A percentile compares a stretch with the other conserved stretches of the same genome.
Conservation (phyloP, 306 rosid genomes). For the Glycyrrhiza uralensis region DNA sequence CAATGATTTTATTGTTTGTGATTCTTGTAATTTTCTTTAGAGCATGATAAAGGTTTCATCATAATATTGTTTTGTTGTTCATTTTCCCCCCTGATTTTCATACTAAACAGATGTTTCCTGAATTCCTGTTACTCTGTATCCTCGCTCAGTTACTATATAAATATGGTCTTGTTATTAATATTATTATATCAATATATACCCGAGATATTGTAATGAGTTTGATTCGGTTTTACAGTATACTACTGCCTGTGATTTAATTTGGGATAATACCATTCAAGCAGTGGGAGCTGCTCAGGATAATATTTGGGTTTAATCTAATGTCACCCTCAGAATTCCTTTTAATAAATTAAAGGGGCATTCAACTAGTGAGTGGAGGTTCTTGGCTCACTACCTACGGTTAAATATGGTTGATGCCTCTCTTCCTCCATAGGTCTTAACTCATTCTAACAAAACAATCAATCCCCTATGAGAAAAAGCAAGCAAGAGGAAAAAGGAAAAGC, state of each 20-base stretch:
- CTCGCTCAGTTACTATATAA: background rate
- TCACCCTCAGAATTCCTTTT: slow-evolving; percentile 24
- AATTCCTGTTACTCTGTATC: background rate
- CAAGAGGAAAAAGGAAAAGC: slow-evolving; percentile 24
- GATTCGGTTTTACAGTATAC: background rate
- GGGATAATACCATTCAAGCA: too few relatives aligned
- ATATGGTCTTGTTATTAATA: background rate
- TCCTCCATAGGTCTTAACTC: slow-evolving; percentile 13
- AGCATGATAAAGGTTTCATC: slow-evolving; percentile 9
- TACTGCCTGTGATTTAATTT: background rate
- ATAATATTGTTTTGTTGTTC: background rate
- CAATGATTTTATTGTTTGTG: slow-evolving; percentile 1
- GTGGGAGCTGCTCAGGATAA: background rate
- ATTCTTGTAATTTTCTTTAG: background rate
- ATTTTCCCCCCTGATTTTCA: background rate
- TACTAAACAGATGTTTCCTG: background rate
- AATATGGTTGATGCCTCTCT: slow-evolving; percentile 39
- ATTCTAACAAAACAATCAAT: slow-evolving; percentile 33
- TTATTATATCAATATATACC: background rate
- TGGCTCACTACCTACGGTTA: slow-evolving; percentile 56
- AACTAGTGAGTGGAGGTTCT: slow-evolving; percentile 54
- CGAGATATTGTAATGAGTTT: background rate
- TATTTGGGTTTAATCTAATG: slow-evolving; percentile 24
- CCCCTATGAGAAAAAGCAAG: slow-evolving; percentile 25
- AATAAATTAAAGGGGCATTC: slow-evolving; percentile 26